Percentiles rank a stretch among this genome's conserved stretches.
These are phyloP conservation scores for Leccinum subfulvum DNA, from an alignment of 1,284 basidiomycete species.

Conservation along the genomic window DNA sequence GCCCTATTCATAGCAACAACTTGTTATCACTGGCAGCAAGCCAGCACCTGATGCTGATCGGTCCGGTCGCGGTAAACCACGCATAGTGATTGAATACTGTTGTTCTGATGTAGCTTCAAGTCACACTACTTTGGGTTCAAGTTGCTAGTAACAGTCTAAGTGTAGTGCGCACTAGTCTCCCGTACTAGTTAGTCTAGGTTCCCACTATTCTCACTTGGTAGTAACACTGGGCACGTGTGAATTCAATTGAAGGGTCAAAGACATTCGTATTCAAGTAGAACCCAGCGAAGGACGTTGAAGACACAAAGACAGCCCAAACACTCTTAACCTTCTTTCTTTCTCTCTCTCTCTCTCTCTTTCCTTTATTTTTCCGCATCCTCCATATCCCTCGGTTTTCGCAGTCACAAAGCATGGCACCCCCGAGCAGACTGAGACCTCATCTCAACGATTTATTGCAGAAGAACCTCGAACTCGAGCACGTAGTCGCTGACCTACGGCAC, in stretches of 20 bases:
- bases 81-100: not conserved
- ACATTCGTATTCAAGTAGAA: no score
- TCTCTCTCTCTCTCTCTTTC: not conserved
- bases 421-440: constrained; percentile 27
- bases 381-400: not conserved
- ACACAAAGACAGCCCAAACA: not conserved
- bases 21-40: not conserved
- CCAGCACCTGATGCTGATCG: constrained; percentile 5
- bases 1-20: constrained; percentile 18
- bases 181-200: no score
- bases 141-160: not conserved
- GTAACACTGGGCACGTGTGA: not conserved
- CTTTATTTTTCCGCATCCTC: not conserved
- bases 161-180: no score
- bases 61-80: not conserved
- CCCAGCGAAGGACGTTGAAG: not conserved
- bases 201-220: no score
- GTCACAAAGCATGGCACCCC: constrained; percentile 23
- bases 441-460: constrained; percentile 30
- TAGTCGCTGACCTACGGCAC: constrained; percentile 30
- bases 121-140: not conserved
- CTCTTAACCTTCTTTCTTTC: not conserved
- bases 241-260: not conserved
- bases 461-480: constrained; percentile 30
- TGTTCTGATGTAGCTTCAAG: not conserved